Percentiles rank a stretch among this genome's conserved stretches.
Evolutionary conservation across 139 green algal species (phyloP).

Genomic region (Tetraselmis chui): DNA sequence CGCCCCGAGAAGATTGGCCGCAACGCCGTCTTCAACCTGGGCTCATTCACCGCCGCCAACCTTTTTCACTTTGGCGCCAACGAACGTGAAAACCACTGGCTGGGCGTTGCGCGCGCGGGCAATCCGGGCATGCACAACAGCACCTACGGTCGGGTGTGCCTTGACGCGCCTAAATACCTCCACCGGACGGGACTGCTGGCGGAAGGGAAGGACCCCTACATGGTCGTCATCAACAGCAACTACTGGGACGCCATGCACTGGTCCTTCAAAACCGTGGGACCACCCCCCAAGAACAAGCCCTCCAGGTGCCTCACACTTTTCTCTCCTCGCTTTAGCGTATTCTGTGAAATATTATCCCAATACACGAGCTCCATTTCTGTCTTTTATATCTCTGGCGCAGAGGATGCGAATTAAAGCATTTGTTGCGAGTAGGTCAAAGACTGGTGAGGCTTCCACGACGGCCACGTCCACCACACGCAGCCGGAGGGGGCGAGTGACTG

Average conservation of each 20-base stretch:
- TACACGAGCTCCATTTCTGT: too few species aligned
- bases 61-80: not conserved
- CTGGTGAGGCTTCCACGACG: too few species aligned
- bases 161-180: not conserved
- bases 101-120: not conserved
- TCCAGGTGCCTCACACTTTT: too few species aligned
- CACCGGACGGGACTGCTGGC: not conserved
- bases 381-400: too few species aligned
- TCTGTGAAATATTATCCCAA: too few species aligned
- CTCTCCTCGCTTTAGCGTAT: too few species aligned
- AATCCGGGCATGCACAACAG: not conserved
- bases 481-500: too few species aligned
- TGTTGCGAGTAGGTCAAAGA: too few species aligned
- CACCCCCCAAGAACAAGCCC: not conserved
- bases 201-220: not conserved
- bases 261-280: not conserved
- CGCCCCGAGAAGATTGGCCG: not conserved
- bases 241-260: not conserved
- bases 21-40: not conserved
- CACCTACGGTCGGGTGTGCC: not conserved
- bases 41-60: not conserved
- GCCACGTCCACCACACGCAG: too few species aligned
- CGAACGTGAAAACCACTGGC: not conserved
- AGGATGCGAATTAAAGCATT: too few species aligned
- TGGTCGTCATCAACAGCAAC: not conserved